phyloP scores from a whole-genome alignment of 257 asterid genomes.

The Euphrasia confusa region DNA sequence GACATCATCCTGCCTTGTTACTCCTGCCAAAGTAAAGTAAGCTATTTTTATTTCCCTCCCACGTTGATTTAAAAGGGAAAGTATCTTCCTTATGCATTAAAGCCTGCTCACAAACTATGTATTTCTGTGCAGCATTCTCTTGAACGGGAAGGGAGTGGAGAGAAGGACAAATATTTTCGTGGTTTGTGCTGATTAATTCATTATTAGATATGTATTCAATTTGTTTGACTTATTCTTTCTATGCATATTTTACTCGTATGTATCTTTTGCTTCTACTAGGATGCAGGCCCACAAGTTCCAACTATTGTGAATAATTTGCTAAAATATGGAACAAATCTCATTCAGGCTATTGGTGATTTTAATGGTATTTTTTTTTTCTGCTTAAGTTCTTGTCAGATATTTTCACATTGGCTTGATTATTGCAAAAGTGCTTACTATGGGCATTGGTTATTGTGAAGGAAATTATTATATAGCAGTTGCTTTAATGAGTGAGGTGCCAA shows the following conservation, averaged over 20 bases:
- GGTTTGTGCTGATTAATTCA: constrained; percentile 42
- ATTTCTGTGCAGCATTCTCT: constrained; percentile 65
- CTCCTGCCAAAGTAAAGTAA: constrained; percentile 77
- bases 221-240: constrained; percentile 9
- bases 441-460: constrained; percentile 45
- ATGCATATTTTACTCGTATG: constrained; percentile 10
- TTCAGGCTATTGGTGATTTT: constrained; percentile 91
- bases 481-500: constrained; percentile 50
- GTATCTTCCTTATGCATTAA: constrained; percentile 12
- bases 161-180: constrained; percentile 45
- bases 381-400: constrained; percentile 15
- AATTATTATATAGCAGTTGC: constrained; percentile 65
- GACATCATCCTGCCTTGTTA: constrained; percentile 77
- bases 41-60: constrained; percentile 21
- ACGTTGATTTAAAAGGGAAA: background rate
- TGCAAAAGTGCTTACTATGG: constrained; percentile 24
- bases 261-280: constrained; percentile 42
- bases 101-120: constrained; percentile 19
- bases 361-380: constrained; percentile 45
- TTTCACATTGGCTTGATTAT: constrained; percentile 17
- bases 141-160: constrained; percentile 84
- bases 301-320: constrained; percentile 53
- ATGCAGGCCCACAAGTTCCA: constrained; percentile 81
- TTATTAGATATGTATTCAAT: constrained; percentile 6
- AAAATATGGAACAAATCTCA: constrained; percentile 81